Evolutionary conservation across 148 eudicot species (phyloP).

Genomic region (Gaultheria prostrata): DNA sequence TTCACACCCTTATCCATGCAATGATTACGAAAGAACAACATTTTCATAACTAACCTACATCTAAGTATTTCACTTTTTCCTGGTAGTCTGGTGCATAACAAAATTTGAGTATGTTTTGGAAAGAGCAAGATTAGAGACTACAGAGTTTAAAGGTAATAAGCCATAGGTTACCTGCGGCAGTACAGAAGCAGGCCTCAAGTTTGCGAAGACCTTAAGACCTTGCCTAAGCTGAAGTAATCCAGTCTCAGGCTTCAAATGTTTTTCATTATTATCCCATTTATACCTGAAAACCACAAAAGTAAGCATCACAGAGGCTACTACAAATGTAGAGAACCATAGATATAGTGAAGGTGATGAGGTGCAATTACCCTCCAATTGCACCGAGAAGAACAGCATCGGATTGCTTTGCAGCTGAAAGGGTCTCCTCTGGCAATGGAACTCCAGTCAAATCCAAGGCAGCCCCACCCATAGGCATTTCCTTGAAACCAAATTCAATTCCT

Average conservation of each 20-base stretch:
- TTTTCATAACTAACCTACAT: not conserved
- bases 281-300: conserved; percentile 43
- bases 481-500: conserved; percentile 64
- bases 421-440: conserved; percentile 93
- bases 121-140: not conserved
- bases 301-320: not conserved
- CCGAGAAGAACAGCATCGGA: conserved; percentile 97
- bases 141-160: not conserved
- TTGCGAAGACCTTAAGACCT: conserved; percentile 95
- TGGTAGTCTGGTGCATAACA: not conserved
- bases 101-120: not conserved
- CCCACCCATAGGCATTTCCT: conserved; percentile 91
- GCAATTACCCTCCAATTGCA: conserved; percentile 84
- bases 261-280: conserved; percentile 83
- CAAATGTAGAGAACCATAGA: not conserved
- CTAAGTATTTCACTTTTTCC: not conserved
- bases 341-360: conserved; percentile 9
- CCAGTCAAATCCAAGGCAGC: conserved; percentile 82
- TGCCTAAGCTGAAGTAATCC: conserved; percentile 93
- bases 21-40: not conserved
- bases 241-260: conserved; percentile 91
- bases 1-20: not conserved
- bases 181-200: conserved; percentile 92
- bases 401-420: conserved; percentile 64
- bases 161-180: conserved; percentile 65